Evolutionary conservation across 768 basidiomycete genomes (phyloP), one percentile per base, ranked within the genome.

Genomic region (Leccinum ochraceum): DNA sequence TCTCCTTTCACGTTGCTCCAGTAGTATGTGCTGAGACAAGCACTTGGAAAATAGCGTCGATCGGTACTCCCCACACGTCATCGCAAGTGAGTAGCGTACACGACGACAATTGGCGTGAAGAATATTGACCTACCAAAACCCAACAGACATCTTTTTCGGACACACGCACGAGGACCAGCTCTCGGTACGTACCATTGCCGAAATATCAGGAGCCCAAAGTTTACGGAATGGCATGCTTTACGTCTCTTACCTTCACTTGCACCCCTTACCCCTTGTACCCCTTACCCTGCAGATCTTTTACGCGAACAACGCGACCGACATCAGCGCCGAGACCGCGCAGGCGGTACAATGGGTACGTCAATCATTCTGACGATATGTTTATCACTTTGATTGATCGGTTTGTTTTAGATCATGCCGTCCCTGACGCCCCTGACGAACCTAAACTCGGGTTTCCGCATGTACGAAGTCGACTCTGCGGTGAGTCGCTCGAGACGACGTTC

Each of bases 101-200:
- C 30, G 7, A 14, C n/a, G 9, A 4, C 2, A 17, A 20, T 53
- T 20, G n/a, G 32, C 48, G 26, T 4, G 3, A 17, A 3, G 3
- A 17, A 49, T 16, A 48, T 22, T 62, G 11, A 62, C 9, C 17
- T 1, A 51, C 59, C 7, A 22, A 6, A 49, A n/a, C 6, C 22
- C 14, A 22, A 58, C 37, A 85, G 87, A 82, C 61, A 82, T 89
- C 20, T 88, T 89, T 76, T 90, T 77, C 63, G 89, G 89, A 20
- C 90, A 90, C 65, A 85, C 85, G 0, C 89, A 89, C 62, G 86
- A 89, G 67, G 88, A 90, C 70, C 79, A 88, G 67, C 70, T 89
- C 51, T 82, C 81, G 48, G 87, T 88, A 61, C 20, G 71, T 64
- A 26, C n/a, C n/a, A 44, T 46, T 20, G 5, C 0, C 20, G n/a